A percentile compares a stretch with the other conserved stretches of the same genome.
phyloP scores from a whole-genome alignment of 163 green algal genomes.

The Chlamydomonas reinhardtii region DNA sequence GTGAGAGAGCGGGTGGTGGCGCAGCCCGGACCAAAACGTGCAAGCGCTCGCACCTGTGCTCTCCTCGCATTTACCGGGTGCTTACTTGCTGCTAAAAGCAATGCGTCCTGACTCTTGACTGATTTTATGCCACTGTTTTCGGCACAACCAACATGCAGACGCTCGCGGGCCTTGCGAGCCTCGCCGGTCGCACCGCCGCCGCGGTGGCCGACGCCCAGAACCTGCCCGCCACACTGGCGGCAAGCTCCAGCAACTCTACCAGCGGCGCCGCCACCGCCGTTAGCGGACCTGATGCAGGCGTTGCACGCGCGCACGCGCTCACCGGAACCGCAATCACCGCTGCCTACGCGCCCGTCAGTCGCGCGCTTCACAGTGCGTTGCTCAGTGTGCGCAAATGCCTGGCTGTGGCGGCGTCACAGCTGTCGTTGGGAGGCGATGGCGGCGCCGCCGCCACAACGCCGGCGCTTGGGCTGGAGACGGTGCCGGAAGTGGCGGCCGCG shows the following conservation, averaged over 20 bases:
- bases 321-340: not conserved
- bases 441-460: not conserved
- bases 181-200: conserved; percentile 11
- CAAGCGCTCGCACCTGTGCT: too few species aligned
- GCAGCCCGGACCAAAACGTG: too few species aligned
- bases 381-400: conserved; percentile 43
- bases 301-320: not conserved
- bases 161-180: not conserved
- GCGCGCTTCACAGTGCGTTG: not conserved
- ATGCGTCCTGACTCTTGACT: not conserved
- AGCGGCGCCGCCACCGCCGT: not conserved
- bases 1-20: too few species aligned
- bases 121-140: not conserved
- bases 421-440: not conserved
- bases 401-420: conserved; percentile 1
- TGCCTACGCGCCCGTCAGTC: conserved; percentile 18
- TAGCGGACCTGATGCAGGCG: not conserved
- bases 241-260: not conserved
- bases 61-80: too few species aligned
- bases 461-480: conserved; percentile 9
- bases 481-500: not conserved
- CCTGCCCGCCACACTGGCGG: not conserved
- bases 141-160: not conserved
- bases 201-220: conserved; percentile 19
- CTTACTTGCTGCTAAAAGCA: too few species aligned